These are phyloP conservation scores for Atalantia buxifolia DNA, from an alignment of 345 rosid species.

Conservation along the genomic window DNA sequence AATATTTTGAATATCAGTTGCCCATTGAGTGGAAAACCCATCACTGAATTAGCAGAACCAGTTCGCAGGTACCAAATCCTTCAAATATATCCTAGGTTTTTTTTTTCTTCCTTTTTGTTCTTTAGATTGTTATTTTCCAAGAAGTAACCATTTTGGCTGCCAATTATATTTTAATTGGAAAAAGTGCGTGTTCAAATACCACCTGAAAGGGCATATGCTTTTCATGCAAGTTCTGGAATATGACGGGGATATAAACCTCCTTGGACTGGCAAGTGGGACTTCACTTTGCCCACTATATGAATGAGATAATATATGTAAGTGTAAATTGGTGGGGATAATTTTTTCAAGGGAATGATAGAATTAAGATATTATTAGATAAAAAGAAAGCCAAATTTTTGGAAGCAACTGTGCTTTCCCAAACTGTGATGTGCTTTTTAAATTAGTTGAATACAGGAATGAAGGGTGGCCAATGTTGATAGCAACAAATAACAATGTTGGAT, in stretches of 20 bases:
- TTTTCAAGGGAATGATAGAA: neutral
- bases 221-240: neutral
- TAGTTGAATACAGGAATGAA: neutral
- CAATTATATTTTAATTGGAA: neutral
- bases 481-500: neutral
- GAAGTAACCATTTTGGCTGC: neutral
- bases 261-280: slow-evolving; percentile 1
- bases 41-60: slow-evolving; percentile 71
- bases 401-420: neutral
- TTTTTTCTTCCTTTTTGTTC: neutral
- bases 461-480: neutral
- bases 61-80: slow-evolving; percentile 65
- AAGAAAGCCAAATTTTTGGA: neutral
- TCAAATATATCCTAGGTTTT: neutral
- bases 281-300: neutral
- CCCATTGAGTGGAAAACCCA: slow-evolving; percentile 79
- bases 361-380: neutral
- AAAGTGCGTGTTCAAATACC: neutral
- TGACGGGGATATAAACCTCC: neutral
- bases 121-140: neutral
- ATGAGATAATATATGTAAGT: neutral
- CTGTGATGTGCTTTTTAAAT: neutral
- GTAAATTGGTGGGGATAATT: neutral
- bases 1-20: slow-evolving; percentile 66
- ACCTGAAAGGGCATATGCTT: neutral